Conservation (phyloP, 2,329 filamentous ascomycete species). For the Xylariales sp. region DNA sequence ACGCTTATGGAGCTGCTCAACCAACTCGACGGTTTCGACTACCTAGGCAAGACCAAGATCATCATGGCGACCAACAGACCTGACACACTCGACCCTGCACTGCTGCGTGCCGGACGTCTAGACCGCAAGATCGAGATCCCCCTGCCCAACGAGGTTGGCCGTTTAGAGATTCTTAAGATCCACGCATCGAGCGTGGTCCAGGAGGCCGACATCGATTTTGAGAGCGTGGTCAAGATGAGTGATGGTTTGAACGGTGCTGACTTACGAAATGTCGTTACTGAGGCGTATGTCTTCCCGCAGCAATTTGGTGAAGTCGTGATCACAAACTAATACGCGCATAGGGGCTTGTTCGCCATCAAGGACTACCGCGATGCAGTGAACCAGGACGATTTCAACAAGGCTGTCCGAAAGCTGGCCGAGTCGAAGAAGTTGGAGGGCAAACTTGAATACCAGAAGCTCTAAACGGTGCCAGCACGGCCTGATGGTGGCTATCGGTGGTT, state of each 20-base stretch:
- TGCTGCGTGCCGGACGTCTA: conserved; percentile 86
- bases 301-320: background rate
- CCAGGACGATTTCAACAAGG: conserved; percentile 99
- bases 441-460: conserved; percentile 95
- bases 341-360: conserved; percentile 95
- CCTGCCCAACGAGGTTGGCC: conserved; percentile 91
- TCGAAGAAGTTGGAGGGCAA: conserved; percentile 98
- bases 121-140: conserved; percentile 98
- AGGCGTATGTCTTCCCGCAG: conserved; percentile 68
- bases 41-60: conserved; percentile 98
- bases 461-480: too few relatives aligned
- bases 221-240: conserved; percentile 99
- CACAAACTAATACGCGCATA: conserved; percentile 29
- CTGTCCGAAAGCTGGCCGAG: conserved; percentile 94
- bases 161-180: conserved; percentile 97
- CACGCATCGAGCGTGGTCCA: conserved; percentile 81
- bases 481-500: too few relatives aligned
- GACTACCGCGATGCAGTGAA: conserved; percentile 94
- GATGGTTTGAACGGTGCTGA: conserved; percentile 97
- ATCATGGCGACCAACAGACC: conserved; percentile 99
- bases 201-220: conserved; percentile 95
- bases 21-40: conserved; percentile 98
- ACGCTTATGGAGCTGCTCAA: conserved; percentile 98
- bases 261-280: conserved; percentile 94
- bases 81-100: conserved; percentile 88